Conservation (phyloP, 352 stramenopile species). For the Pythium guiyangense region DNA sequence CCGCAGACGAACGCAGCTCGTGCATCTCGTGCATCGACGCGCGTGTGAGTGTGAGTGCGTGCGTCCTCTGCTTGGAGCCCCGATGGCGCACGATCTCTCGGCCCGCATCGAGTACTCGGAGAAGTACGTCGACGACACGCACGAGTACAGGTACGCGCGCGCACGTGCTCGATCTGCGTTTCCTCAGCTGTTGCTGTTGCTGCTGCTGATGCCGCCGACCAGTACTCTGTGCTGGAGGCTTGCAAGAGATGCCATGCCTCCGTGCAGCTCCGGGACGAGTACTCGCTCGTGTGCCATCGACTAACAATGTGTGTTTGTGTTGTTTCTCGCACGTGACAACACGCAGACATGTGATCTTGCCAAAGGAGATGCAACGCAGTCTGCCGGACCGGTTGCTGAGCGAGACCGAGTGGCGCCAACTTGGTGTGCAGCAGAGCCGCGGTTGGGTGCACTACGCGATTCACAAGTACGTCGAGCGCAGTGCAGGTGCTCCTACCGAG, state of each 20-base stretch:
- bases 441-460: constrained; percentile 99
- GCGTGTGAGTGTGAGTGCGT: neutral
- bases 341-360: constrained; percentile 93
- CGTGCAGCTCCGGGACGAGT: too few relatives aligned
- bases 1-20: too few relatives aligned
- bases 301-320: neutral
- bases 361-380: constrained; percentile 96
- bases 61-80: neutral
- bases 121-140: constrained; percentile 92
- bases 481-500: neutral
- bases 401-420: constrained; percentile 96
- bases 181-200: neutral
- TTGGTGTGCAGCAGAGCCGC: constrained; percentile 97
- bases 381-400: constrained; percentile 94
- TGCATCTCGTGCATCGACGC: too few relatives aligned
- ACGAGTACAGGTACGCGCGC: constrained; percentile 88
- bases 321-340: neutral
- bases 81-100: constrained; percentile 83
- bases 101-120: constrained; percentile 94
- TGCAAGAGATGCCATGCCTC: too few relatives aligned
- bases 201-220: neutral
- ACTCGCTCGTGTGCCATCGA: neutral
- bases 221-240: too few relatives aligned
- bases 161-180: neutral
- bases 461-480: constrained; percentile 94